Evolutionary conservation across 305 asterid species (phyloP).

Genomic region (Andrographis paniculata): DNA sequence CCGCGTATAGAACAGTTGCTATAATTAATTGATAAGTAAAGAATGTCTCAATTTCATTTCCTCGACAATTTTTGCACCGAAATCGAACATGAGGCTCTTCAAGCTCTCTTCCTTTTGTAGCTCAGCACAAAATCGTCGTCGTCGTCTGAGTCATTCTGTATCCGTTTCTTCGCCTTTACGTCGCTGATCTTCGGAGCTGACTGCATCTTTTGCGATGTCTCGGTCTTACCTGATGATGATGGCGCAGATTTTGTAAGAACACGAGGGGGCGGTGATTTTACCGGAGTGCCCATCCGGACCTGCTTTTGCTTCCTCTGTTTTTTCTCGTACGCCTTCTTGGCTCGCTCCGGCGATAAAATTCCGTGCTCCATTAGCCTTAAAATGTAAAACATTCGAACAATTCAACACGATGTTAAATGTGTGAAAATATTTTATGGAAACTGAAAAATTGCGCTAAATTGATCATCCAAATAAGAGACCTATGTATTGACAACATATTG

Average conservation of each 20-base stretch:
- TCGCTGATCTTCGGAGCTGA: conserved; percentile 40
- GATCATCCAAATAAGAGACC: no score
- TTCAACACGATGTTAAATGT: not conserved
- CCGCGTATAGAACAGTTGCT: no score
- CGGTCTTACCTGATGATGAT: conserved; percentile 29
- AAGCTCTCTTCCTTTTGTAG: conserved; percentile 51
- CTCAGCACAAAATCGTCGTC: conserved; percentile 44
- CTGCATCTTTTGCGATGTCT: conserved; percentile 35
- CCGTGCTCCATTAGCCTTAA: conserved; percentile 77
- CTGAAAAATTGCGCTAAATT: not conserved
- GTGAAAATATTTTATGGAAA: not conserved
- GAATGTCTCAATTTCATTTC: no score
- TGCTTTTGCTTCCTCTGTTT: conserved; percentile 68
- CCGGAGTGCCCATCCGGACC: conserved; percentile 43
- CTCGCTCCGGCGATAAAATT: conserved; percentile 48
- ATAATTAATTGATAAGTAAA: no score
- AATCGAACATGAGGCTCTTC: no score
- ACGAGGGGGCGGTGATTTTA: conserved; percentile 37
- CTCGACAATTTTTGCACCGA: no score
- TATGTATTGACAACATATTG: no score
- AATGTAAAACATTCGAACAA: not conserved
- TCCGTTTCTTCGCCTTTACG: conserved; percentile 35
- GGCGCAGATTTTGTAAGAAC: no score
- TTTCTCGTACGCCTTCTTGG: conserved; percentile 55
- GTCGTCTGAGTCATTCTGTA: conserved; percentile 23